Percentiles rank a stretch among this genome's conserved stretches.
phyloP scores from a whole-genome alignment of 441 rosid species.

The Brassica balearica region DNA sequence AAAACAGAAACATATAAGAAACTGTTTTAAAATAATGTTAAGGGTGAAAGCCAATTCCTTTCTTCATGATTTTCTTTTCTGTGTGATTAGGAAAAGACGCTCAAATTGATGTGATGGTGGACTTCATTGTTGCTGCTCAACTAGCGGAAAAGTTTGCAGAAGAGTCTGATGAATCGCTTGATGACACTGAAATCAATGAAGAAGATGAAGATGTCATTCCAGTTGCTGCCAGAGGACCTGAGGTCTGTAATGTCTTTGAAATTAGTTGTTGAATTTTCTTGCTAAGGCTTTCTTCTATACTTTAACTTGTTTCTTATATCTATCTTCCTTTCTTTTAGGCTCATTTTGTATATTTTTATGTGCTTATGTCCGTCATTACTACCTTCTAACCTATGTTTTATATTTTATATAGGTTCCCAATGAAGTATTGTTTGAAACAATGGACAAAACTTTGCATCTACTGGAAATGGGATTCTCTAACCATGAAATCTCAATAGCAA shows the following conservation, averaged over 20 bases:
- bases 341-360: not conserved
- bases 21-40: slow-evolving; percentile 12
- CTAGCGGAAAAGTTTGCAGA: slow-evolving; percentile 65
- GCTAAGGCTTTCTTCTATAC: too few species aligned
- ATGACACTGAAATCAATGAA: slow-evolving; percentile 40
- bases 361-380: slow-evolving; percentile 5
- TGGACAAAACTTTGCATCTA: slow-evolving; percentile 84
- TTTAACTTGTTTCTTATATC: too few species aligned
- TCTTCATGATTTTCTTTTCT: slow-evolving; percentile 34
- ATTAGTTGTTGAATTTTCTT: too few species aligned
- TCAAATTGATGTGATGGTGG: slow-evolving; percentile 75
- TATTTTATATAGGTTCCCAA: slow-evolving; percentile 63
- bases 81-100: slow-evolving; percentile 62
- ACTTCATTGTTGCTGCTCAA: slow-evolving; percentile 87
- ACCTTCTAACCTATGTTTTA: slow-evolving; percentile 35
- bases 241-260: slow-evolving; percentile 26
- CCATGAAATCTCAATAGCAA: slow-evolving; percentile 80
- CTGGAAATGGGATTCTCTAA: slow-evolving; percentile 97
- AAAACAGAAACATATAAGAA: not conserved
- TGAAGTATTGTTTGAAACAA: slow-evolving; percentile 76
- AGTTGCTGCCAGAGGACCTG: slow-evolving; percentile 37
- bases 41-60: slow-evolving; percentile 1
- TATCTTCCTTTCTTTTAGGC: slow-evolving; percentile 9
- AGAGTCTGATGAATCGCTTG: slow-evolving; percentile 47
- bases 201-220: slow-evolving; percentile 51